Evolutionary conservation across 2,329 filamentous ascomycete species (phyloP), one percentile per base, ranked within the genome.

Genomic region (Xylariaceae sp.): DNA sequence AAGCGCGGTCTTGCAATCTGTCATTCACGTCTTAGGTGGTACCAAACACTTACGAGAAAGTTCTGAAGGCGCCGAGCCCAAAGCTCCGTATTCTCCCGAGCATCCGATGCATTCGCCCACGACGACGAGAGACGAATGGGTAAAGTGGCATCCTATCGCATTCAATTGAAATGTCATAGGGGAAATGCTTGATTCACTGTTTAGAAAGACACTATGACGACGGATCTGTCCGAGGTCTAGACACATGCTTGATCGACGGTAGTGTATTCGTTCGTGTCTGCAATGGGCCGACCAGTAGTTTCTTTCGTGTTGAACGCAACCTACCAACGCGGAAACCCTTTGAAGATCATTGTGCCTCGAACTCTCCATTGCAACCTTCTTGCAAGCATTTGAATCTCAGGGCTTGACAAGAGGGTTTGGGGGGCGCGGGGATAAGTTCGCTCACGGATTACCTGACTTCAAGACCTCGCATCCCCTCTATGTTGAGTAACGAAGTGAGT

Each of bases 71-170:
- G 50, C 51, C 48, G 50, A 43, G 43, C 51, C 32, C 42, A 42
- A 46, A 42, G 38, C 46, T 51, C 51, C 51, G 48, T 43, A 51
- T 49, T 54, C 46, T 45, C 51, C 42, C 51, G 44, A 43, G 39
- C 44, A 49, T 56, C 51, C 48, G 46, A 33, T 47, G 38, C 41
- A 53, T 44, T 41, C 42, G 42, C 51, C 36, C 40, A 41, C 33
- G 42, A 42, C 39, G 46, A 7, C 39, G 40, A 32, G 14, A 19
- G 17, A 17, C 5, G 18, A 6, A 40, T 19, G 14, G 39, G 35
- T 10, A 38, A 10, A 38, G 22, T 27, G 22, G 22, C 22, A 27
- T 27, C 22, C 4, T 27, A 7, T 27, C 22, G 22, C 22, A 27
- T 27, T 27, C 22, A 27, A 27, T 27, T 27, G 22, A 27, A 27